These are phyloP conservation scores for Xylariomycetidae sp. DNA, from an alignment of 2,329 filamentous ascomycete species.

Conservation along the genomic window DNA sequence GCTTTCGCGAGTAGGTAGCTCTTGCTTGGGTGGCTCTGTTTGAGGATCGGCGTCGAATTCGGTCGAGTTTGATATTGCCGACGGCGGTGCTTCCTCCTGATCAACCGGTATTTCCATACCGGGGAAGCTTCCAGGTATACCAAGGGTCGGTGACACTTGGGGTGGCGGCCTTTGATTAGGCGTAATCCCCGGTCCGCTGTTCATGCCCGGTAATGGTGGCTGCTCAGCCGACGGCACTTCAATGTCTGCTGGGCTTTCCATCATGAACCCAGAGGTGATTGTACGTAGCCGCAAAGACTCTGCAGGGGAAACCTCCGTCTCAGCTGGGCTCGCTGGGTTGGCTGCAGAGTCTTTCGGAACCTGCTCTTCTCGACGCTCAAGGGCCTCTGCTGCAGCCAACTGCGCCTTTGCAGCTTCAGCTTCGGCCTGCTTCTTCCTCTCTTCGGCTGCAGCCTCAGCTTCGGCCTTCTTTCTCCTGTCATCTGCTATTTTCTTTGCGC, in stretches of 20 bases:
- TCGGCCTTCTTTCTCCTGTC: constrained; percentile 46
- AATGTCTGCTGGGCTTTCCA: constrained; percentile 9
- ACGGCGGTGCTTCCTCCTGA: constrained; percentile 45
- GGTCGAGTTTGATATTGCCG: constrained; percentile 57
- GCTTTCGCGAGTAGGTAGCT: constrained; percentile 18
- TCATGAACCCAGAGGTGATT: constrained; percentile 4
- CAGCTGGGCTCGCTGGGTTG: constrained; percentile 3
- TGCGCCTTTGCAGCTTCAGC: constrained; percentile 22
- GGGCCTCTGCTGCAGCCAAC: constrained; percentile 40
- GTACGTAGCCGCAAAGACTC: constrained; percentile 6
- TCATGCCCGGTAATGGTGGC: constrained; percentile 14
- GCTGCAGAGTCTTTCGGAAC: constrained; percentile 8
- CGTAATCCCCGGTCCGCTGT: constrained; percentile 11
- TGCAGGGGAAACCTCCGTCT: constrained; percentile 1
- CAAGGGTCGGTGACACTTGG: constrained; percentile 59
- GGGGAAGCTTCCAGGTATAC: constrained; percentile 59
- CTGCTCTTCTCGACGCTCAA: constrained; percentile 12
- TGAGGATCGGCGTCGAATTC: constrained; percentile 72
- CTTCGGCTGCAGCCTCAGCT: constrained; percentile 30
- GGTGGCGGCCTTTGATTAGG: no score
- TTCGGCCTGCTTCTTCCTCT: no score
- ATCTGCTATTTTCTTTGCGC: constrained; percentile 43
- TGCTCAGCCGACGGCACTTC: constrained; percentile 13
- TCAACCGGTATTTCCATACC: constrained; percentile 30
- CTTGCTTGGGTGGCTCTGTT: constrained; percentile 42